Evolutionary conservation across 2,329 filamentous ascomycete species (phyloP).

Genomic region (Lachnellula hyalina): DNA sequence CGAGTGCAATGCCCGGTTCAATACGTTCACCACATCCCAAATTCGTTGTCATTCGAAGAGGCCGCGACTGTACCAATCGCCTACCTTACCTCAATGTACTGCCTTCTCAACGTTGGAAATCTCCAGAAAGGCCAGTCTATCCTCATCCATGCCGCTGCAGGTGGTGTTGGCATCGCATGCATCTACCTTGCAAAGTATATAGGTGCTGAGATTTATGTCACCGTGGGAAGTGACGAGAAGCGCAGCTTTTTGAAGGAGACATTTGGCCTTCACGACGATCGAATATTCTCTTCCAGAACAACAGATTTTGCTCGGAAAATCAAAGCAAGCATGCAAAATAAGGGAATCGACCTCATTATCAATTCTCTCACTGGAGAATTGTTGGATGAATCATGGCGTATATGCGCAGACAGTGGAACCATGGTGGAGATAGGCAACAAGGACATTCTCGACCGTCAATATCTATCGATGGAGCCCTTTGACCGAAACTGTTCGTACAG

Average conservation of each 20-base stretch:
- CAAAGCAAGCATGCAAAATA: slow-evolving; percentile 9
- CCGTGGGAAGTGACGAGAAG: slow-evolving; percentile 13
- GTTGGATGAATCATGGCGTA: slow-evolving; percentile 28
- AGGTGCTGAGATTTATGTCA: slow-evolving; percentile 37
- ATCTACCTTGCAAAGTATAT: slow-evolving; percentile 27
- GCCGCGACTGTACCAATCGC: slow-evolving; percentile 37
- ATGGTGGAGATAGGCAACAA: slow-evolving; percentile 17
- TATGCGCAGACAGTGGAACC: slow-evolving; percentile 31
- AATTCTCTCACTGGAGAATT: slow-evolving; percentile 25
- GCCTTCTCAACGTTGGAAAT: slow-evolving; percentile 8
- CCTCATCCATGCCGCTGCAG: slow-evolving; percentile 30
- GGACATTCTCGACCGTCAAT: slow-evolving; percentile 10
- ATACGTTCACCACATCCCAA: slow-evolving; percentile 32
- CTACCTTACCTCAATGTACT: slow-evolving; percentile 12
- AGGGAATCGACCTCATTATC: slow-evolving; percentile 25
- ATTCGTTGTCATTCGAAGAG: slow-evolving; percentile 33
- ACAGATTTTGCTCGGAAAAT: slow-evolving; percentile 20
- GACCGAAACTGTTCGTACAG: slow-evolving; percentile 10
- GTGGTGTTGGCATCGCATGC: slow-evolving; percentile 31
- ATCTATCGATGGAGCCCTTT: slow-evolving; percentile 13
- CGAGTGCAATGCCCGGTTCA: slow-evolving; percentile 3
- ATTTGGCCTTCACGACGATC: slow-evolving; percentile 30
- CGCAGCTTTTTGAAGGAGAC: slow-evolving; percentile 20
- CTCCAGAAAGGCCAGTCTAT: slow-evolving; percentile 24
- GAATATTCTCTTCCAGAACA: slow-evolving; percentile 34